Evolutionary conservation across 352 stramenopile species (phyloP).

Genomic region (Discostella stelligera): DNA sequence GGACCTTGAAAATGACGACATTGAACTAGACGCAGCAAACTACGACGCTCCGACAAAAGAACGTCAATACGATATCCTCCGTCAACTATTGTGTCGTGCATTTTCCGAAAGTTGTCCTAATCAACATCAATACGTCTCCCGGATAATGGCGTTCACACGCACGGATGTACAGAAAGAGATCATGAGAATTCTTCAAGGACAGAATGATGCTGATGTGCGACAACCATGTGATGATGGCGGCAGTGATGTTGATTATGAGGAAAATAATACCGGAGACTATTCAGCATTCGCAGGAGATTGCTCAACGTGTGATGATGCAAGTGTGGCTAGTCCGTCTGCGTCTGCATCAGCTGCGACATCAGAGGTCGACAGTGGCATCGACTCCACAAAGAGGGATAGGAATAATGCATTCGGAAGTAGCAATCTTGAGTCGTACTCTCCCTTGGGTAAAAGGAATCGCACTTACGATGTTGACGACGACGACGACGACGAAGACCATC

Average conservation of each 20-base stretch:
- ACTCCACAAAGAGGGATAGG: constrained; percentile 19
- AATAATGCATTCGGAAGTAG: constrained; percentile 23
- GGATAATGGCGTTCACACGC: constrained; percentile 57
- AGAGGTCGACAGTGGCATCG: constrained; percentile 22
- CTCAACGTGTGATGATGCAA: constrained; percentile 29
- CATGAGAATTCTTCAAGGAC: constrained; percentile 45
- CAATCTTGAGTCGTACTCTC: constrained; percentile 11
- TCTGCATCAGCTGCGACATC: not conserved
- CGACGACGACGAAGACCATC: constrained; percentile 2
- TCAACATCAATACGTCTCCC: constrained; percentile 52
- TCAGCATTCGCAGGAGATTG: constrained; percentile 33
- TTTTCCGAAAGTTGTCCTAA: constrained; percentile 56
- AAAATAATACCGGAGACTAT: constrained; percentile 32
- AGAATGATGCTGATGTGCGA: not conserved
- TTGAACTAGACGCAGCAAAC: not conserved
- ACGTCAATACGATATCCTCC: constrained; percentile 40
- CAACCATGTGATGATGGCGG: constrained; percentile 3
- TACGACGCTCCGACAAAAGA: constrained; percentile 17
- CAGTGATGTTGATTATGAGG: constrained; percentile 27
- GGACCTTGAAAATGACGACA: constrained; percentile 5
- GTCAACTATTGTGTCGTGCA: constrained; percentile 59
- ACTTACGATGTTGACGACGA: constrained; percentile 5
- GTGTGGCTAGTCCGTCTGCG: constrained; percentile 14
- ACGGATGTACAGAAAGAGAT: constrained; percentile 44
- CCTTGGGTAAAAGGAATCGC: constrained; percentile 7